Percentiles rank a stretch among this genome's conserved stretches.
Evolutionary conservation across 768 basidiomycete genomes (phyloP).

Genomic region (Botryobasidium botryosum): DNA sequence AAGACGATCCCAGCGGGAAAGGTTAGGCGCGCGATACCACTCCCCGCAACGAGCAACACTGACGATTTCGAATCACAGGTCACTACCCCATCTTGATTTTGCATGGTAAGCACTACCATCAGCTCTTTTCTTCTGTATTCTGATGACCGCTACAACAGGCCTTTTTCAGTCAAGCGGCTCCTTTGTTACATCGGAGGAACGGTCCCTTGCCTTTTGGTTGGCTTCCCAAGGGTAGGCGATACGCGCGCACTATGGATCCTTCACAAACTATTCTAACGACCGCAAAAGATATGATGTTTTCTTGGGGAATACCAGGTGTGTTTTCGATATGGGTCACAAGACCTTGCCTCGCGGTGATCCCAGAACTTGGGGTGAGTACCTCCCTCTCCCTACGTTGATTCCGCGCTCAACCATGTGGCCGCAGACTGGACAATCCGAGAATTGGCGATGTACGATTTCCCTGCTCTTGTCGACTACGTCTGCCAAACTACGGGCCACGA

Average conservation of each 20-base stretch:
- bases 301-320: conserved; percentile 26
- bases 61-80: neutral
- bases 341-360: conserved; percentile 25
- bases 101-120: conserved; percentile 17
- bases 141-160: no score
- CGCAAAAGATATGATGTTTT: conserved; percentile 26
- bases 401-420: neutral
- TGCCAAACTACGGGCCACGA: conserved; percentile 27
- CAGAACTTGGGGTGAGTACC: conserved; percentile 28
- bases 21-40: conserved; percentile 15
- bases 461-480: conserved; percentile 30
- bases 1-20: conserved; percentile 17
- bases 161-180: conserved; percentile 31
- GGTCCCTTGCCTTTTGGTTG: conserved; percentile 33
- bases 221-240: conserved; percentile 23
- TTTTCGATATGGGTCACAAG: conserved; percentile 32
- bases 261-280: neutral
- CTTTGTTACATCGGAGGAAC: conserved; percentile 33
- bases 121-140: no score
- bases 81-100: conserved; percentile 28
- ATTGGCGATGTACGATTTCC: conserved; percentile 32
- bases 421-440: conserved; percentile 33
- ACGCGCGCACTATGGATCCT: neutral
- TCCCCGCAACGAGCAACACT: neutral
- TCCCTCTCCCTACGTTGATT: neutral